Evolutionary conservation across 129 eudicot genomes (phyloP).

Genomic region (Tagetes erecta): DNA sequence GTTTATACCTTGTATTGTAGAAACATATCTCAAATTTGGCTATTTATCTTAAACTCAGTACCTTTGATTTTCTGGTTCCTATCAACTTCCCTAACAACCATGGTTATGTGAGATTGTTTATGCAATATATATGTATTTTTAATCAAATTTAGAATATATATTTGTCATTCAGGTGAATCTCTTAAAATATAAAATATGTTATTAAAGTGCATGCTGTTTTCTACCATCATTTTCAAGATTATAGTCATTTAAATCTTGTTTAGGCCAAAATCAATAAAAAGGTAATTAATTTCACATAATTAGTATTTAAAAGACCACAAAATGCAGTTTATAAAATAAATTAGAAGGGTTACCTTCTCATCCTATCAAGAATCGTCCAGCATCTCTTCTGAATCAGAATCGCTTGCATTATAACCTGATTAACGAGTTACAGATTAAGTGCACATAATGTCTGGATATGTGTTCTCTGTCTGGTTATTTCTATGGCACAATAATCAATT

Average conservation of each 20-base stretch:
- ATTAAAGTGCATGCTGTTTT: not conserved
- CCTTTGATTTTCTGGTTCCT: too few species aligned
- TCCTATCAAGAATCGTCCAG: conserved; percentile 53
- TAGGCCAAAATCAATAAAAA: not conserved
- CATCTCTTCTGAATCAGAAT: conserved; percentile 81
- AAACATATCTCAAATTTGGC: too few species aligned
- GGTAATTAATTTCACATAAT: not conserved
- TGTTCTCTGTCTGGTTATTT: not conserved
- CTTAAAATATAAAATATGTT: not conserved
- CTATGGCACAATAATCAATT: not conserved
- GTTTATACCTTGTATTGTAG: too few species aligned
- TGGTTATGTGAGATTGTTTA: not conserved
- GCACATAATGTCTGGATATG: not conserved
- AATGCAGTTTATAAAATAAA: not conserved
- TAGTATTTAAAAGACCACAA: not conserved
- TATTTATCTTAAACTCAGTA: too few species aligned
- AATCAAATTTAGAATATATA: not conserved
- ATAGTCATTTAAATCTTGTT: not conserved
- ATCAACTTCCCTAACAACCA: not conserved
- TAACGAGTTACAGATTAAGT: not conserved
- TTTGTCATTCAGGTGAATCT: not conserved
- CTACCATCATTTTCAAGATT: conserved; percentile 5
- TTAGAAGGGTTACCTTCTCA: conserved; percentile 27
- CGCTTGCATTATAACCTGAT: conserved; percentile 84
- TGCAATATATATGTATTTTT: not conserved